These are phyloP conservation scores for Beauveria varroae DNA, from an alignment of 2,329 filamentous ascomycete species.

Conservation along the genomic window DNA sequence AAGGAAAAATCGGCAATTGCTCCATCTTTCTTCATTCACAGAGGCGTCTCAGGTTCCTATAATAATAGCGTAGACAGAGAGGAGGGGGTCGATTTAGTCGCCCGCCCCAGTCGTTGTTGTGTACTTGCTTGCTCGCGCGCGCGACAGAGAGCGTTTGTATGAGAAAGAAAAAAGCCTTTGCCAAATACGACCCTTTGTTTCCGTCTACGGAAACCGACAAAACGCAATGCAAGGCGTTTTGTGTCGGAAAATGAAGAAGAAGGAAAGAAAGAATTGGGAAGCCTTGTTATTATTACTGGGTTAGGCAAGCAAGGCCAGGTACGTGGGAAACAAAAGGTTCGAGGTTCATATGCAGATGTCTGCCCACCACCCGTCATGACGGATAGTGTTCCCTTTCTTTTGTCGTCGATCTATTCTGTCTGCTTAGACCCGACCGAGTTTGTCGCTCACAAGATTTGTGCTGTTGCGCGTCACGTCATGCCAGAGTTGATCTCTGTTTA, in stretches of 20 bases:
- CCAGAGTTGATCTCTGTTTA: conserved; percentile 8
- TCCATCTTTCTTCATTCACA: too few relatives aligned
- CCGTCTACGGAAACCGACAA: not conserved
- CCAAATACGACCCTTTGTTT: too few relatives aligned
- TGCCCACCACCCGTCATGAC: not conserved
- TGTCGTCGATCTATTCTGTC: conserved; percentile 11
- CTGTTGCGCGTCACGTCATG: not conserved
- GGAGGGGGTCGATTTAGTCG: too few relatives aligned
- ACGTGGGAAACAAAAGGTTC: too few relatives aligned
- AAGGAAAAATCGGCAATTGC: too few relatives aligned
- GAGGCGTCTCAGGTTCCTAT: too few relatives aligned
- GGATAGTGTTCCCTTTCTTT: not conserved
- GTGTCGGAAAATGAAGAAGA: not conserved
- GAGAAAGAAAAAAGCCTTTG: too few relatives aligned
- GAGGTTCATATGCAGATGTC: not conserved
- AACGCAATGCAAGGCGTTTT: conserved; percentile 1
- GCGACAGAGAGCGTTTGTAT: too few relatives aligned
- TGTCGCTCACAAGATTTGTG: not conserved
- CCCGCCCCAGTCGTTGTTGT: too few relatives aligned
- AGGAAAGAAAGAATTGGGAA: not conserved
- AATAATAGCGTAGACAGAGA: too few relatives aligned
- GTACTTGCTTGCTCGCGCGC: too few relatives aligned
- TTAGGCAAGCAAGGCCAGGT: not conserved
- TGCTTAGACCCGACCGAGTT: not conserved
- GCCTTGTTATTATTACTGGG: not conserved